Evolutionary conservation across 805 yeast species (phyloP).

Genomic region (Candida succiphila): DNA sequence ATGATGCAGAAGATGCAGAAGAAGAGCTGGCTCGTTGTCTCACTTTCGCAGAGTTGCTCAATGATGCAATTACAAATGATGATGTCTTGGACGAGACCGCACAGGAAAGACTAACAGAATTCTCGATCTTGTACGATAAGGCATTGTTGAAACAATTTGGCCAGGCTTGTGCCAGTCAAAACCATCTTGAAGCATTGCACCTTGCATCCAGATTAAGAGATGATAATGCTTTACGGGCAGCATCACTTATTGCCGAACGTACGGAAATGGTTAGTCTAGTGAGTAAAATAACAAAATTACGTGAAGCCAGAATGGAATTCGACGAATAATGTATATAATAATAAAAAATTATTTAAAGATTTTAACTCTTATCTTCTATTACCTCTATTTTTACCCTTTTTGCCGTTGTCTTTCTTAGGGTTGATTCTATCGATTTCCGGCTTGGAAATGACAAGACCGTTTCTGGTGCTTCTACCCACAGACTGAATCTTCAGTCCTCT

Average conservation of each 20-base stretch:
- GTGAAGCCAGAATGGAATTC: constrained; percentile 38
- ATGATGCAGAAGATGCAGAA: constrained; percentile 33
- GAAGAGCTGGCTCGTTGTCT: constrained; percentile 54
- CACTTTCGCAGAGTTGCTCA: constrained; percentile 50
- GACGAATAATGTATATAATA: constrained; percentile 6
- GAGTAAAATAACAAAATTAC: constrained; percentile 40
- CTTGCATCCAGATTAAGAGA: constrained; percentile 60
- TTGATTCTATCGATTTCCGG: constrained; percentile 49
- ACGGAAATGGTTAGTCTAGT: constrained; percentile 44
- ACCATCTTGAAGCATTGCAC: constrained; percentile 56
- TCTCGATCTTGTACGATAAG: constrained; percentile 59
- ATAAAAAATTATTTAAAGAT: not conserved
- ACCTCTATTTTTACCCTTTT: constrained; percentile 3
- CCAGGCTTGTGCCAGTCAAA: constrained; percentile 57
- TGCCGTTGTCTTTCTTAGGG: constrained; percentile 8
- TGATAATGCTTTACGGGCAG: constrained; percentile 76
- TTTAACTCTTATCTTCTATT: not conserved
- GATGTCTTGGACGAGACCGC: constrained; percentile 26
- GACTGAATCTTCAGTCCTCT: constrained; percentile 71
- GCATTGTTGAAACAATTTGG: constrained; percentile 71
- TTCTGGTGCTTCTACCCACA: constrained; percentile 68
- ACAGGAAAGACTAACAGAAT: constrained; percentile 38
- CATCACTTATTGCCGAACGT: constrained; percentile 75
- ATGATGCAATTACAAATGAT: constrained; percentile 39
- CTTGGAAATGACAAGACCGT: constrained; percentile 66